phyloP scores from a whole-genome alignment of 805 yeast species.

The Cyberlindnera bimundalis region DNA sequence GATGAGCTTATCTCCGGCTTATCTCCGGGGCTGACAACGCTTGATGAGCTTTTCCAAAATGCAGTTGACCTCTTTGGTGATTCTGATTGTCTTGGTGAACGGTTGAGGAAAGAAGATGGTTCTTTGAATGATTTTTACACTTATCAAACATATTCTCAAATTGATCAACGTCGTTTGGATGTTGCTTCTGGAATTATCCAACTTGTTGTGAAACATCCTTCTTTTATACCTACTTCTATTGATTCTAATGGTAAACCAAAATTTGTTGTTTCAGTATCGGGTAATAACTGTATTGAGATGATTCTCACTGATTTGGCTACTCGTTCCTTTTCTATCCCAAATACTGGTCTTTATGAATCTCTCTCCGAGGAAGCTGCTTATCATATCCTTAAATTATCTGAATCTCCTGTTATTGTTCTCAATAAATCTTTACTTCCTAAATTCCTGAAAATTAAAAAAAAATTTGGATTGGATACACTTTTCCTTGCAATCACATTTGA shows the following conservation, averaged over 20 bases:
- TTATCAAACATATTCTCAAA: constrained; percentile 36
- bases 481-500: constrained; percentile 50
- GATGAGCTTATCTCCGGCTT: constrained; percentile 23
- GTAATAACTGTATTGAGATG: constrained; percentile 57
- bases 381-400: constrained; percentile 48
- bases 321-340: constrained; percentile 42
- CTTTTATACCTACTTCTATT: constrained; percentile 1
- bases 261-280: constrained; percentile 45
- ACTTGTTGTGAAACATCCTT: constrained; percentile 24
- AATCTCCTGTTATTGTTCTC: constrained; percentile 50
- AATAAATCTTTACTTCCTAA: constrained; percentile 41
- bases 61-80: constrained; percentile 31
- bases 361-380: constrained; percentile 46
- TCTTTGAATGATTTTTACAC: constrained; percentile 38
- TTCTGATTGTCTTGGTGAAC: constrained; percentile 38
- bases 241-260: constrained; percentile 19
- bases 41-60: constrained; percentile 36
- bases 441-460: constrained; percentile 39
- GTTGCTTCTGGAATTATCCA: constrained; percentile 46
- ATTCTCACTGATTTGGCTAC: constrained; percentile 55
- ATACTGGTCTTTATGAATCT: constrained; percentile 42
- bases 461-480: constrained; percentile 28
- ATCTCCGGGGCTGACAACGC: constrained; percentile 32
- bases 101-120: constrained; percentile 20
- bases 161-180: constrained; percentile 34